A percentile compares a stretch with the other conserved stretches of the same genome.
These are phyloP conservation scores for Pleurotus sapidus DNA, from an alignment of 768 basidiomycete species.

Conservation along the genomic window DNA sequence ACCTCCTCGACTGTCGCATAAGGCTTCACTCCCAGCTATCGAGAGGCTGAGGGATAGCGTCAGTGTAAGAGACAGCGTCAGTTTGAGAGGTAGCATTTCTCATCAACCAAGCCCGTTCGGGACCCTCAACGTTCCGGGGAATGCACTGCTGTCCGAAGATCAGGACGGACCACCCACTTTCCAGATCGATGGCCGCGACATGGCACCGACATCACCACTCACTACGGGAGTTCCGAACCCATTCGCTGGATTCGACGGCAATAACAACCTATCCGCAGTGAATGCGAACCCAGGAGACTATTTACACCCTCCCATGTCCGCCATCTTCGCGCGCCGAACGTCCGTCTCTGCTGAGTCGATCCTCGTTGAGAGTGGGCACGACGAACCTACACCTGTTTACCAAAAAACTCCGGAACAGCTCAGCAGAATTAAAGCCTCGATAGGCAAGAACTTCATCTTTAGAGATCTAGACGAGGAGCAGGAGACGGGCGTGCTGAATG, in stretches of 20 bases:
- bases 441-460: conserved; percentile 90
- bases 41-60: conserved; percentile 6
- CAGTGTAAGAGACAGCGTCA: conserved; percentile 2
- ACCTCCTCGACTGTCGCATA: conserved; percentile 34
- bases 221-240: conserved; percentile 38
- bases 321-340: conserved; percentile 84
- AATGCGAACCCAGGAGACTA: conserved; percentile 53
- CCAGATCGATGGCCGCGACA: conserved; percentile 55
- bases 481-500: conserved; percentile 86
- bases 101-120: conserved; percentile 64
- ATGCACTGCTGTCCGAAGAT: conserved; percentile 64
- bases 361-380: conserved; percentile 64
- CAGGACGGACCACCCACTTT: conserved; percentile 46
- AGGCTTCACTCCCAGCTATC: conserved; percentile 42
- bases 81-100: conserved; percentile 43
- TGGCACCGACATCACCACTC: conserved; percentile 61
- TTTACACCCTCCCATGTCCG: conserved; percentile 70
- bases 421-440: conserved; percentile 82
- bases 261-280: conserved; percentile 43
- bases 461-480: conserved; percentile 96
- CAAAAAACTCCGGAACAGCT: conserved; percentile 84
- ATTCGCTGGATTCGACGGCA: conserved; percentile 50
- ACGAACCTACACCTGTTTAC: conserved; percentile 71
- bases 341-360: conserved; percentile 98
- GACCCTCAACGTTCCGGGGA: conserved; percentile 77